Base-by-base conservation (phyloP, 2,329 filamentous ascomycete species). In the Calonectria hawksworthii region DNA sequence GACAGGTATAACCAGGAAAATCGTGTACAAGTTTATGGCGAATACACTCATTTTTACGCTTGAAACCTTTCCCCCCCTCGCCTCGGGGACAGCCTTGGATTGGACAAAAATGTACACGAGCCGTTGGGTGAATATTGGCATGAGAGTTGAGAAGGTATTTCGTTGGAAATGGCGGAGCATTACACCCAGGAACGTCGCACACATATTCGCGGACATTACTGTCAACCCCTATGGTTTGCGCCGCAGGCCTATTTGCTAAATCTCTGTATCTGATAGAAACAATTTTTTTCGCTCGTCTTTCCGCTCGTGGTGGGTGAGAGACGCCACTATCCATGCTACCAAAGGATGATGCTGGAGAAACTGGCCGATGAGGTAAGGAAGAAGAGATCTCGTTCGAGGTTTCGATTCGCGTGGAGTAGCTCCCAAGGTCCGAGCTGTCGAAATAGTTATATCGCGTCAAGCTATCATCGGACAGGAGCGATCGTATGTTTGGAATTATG, bases 1-100 rank as follows among this genome's bases (percentile, higher is more conserved):
- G 97, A 84, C 97, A 99, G 36, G 98, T 93, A 82, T 99, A 99
- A 74, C 96, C 96, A 1, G 97, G 97, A 10, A 95, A 98, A 77
- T 96, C 93, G 82, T 99, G 97, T 5, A 99, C 96, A 4, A 99
- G 90, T 1, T 96, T 96, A 82, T 94, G 92, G 34, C 92, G 86
- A 61, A 94, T 93, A 92, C 94, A 93, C 82, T 94, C 93, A 77
- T 94, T 94, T 83, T 94, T 94, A 72, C 92, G 88, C 83, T 94
- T 94, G 83, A 94, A 94, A 0, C 93, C 93, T 77, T 92, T 93
- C 5, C 92, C 92, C 2, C 90, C 89, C 81, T 92, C 90, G 65
- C 89, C 90, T 65, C 92, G 88, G 21, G 91, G 87, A 79, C 92
- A 94, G 0, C 89, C 91, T 65, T 88, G 86, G 0, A 93, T 91